A percentile compares a stretch with the other conserved stretches of the same genome.
Evolutionary conservation across 1,284 basidiomycete species (phyloP).

Genomic region (Cryptococcus jaspeensis): DNA sequence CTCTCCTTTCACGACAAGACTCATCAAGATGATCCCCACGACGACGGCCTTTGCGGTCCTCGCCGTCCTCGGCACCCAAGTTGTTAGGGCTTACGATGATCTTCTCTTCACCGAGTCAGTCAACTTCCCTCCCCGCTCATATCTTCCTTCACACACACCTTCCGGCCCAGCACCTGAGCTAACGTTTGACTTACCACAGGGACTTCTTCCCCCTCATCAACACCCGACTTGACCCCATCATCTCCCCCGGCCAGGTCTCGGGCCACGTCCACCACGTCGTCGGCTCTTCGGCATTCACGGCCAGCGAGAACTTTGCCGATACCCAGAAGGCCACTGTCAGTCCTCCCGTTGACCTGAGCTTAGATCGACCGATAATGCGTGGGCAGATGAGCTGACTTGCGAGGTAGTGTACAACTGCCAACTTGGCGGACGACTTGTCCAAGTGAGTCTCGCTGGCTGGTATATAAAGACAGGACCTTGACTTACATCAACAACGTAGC

Average conservation of each 20-base stretch:
- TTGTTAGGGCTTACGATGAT: constrained; percentile 1
- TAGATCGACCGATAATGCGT: too few species aligned
- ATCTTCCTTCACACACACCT: too few species aligned
- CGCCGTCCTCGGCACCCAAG: neutral
- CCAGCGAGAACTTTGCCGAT: constrained; percentile 28
- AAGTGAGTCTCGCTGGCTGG: constrained; percentile 1
- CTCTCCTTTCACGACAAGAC: too few species aligned
- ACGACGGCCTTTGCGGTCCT: neutral
- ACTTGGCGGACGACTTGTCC: constrained; percentile 31
- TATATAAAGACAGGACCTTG: too few species aligned
- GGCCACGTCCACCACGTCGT: constrained; percentile 49
- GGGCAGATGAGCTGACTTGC: too few species aligned
- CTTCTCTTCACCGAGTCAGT: constrained; percentile 6
- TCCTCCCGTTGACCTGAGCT: neutral
- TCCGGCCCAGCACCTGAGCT: too few species aligned
- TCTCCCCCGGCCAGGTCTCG: constrained; percentile 39
- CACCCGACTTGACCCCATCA: constrained; percentile 54
- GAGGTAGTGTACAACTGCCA: constrained; percentile 17
- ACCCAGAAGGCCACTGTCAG: constrained; percentile 16
- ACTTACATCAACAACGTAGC: constrained; percentile 4
- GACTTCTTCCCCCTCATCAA: constrained; percentile 74
- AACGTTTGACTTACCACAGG: constrained; percentile 2
- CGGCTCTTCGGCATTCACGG: constrained; percentile 43
- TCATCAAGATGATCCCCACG: neutral
- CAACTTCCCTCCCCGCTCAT: neutral